phyloP scores from a whole-genome alignment of 2,329 filamentous ascomycete genomes.

The Fusarium sp. region DNA sequence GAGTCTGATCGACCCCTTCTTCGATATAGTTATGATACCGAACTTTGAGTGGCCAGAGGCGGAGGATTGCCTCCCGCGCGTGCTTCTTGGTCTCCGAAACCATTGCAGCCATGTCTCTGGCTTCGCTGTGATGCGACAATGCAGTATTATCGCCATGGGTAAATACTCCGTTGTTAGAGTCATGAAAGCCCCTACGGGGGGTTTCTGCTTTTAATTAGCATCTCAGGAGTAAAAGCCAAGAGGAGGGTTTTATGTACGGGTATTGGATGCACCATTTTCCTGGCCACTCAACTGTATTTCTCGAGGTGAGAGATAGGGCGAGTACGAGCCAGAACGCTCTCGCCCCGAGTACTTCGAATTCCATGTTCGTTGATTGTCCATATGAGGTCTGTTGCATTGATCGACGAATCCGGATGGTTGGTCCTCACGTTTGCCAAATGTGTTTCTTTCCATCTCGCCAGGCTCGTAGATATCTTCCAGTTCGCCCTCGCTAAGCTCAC shows the following conservation, averaged over 20 bases:
- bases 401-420: neutral
- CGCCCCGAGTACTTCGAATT: slow-evolving; percentile 44
- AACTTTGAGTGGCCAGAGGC: slow-evolving; percentile 74
- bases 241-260: slow-evolving; percentile 11
- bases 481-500: slow-evolving; percentile 79
- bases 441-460: slow-evolving; percentile 20
- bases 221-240: neutral
- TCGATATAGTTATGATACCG: slow-evolving; percentile 78
- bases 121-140: neutral
- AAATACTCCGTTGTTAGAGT: neutral
- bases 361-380: slow-evolving; percentile 5
- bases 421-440: neutral
- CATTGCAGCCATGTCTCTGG: slow-evolving; percentile 2
- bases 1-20: slow-evolving; percentile 74
- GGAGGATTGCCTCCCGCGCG: slow-evolving; percentile 75
- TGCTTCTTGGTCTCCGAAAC: slow-evolving; percentile 62
- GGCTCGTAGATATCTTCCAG: slow-evolving; percentile 68
- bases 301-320: slow-evolving; percentile 63
- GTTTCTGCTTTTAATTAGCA: slow-evolving; percentile 34
- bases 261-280: slow-evolving; percentile 21
- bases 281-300: slow-evolving; percentile 53
- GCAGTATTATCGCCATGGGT: neutral
- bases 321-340: slow-evolving; percentile 65
- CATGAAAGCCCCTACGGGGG: neutral
- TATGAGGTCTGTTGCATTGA: neutral